A percentile compares a stretch with the other conserved stretches of the same genome.
Conservation (phyloP, 768 basidiomycete genomes). For the Lyophyllum decastes region DNA sequence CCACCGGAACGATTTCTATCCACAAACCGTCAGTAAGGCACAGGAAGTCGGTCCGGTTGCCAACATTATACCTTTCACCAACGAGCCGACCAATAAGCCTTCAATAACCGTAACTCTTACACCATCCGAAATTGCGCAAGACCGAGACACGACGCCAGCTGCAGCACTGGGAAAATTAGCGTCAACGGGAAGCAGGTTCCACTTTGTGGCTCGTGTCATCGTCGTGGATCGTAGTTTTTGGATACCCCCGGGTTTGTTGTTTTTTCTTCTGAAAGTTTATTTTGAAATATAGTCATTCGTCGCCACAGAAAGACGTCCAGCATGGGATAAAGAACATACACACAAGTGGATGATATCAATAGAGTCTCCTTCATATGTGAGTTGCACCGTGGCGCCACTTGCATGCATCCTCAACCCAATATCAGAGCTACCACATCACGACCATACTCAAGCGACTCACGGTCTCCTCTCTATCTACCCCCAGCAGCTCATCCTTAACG, state of each 20-base stretch:
- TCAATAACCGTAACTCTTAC: background rate
- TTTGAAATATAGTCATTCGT: background rate
- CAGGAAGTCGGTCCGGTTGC: background rate
- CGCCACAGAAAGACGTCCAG: slow-evolving; percentile 30
- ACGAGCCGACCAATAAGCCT: background rate
- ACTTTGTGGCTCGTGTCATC: slow-evolving; percentile 47
- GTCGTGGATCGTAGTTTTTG: slow-evolving; percentile 50
- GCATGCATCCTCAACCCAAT: slow-evolving; percentile 7
- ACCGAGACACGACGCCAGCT: background rate
- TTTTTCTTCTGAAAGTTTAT: background rate
- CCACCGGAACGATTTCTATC: slow-evolving; percentile 14
- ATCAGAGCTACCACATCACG: slow-evolving; percentile 45
- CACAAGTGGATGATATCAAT: slow-evolving; percentile 60
- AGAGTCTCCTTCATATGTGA: slow-evolving; percentile 53
- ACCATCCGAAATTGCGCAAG: background rate
- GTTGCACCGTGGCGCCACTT: slow-evolving; percentile 10
- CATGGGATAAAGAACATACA: slow-evolving; percentile 28
- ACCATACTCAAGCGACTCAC: slow-evolving; percentile 40
- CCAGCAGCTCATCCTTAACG: slow-evolving; percentile 13
- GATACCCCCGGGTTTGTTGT: slow-evolving; percentile 40
- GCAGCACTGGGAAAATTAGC: background rate
- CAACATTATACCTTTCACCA: background rate
- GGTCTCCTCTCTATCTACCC: slow-evolving; percentile 31
- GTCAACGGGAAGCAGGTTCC: slow-evolving; percentile 40
- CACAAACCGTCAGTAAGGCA: background rate